Conservation (phyloP, 1,139 yeast genomes). For the Yamadazyma aaseri region DNA sequence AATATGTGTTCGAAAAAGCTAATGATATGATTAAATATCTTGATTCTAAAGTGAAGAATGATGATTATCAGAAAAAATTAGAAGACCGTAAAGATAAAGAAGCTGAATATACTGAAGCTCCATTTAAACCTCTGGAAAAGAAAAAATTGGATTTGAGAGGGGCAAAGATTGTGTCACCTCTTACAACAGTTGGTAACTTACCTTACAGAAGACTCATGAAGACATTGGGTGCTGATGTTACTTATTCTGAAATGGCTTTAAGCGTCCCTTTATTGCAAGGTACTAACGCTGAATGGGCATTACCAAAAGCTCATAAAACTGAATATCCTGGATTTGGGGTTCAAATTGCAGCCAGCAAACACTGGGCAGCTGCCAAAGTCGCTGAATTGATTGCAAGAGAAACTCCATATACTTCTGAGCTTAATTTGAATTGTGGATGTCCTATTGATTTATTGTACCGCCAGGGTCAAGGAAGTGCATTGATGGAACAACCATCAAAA, state of each 20-base stretch:
- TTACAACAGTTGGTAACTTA: slow-evolving; percentile 95
- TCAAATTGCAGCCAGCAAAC: slow-evolving; percentile 88
- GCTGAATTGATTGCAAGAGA: slow-evolving; percentile 71
- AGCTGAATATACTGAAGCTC: slow-evolving; percentile 64
- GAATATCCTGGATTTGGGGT: slow-evolving; percentile 92
- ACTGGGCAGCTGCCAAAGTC: slow-evolving; percentile 92
- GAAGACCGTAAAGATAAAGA: slow-evolving; percentile 31
- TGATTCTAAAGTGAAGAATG: slow-evolving; percentile 45
- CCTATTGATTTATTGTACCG: slow-evolving; percentile 91
- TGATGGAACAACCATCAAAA: slow-evolving; percentile 86
- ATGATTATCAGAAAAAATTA: slow-evolving; percentile 36
- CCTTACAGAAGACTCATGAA: slow-evolving; percentile 95
- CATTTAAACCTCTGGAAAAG: slow-evolving; percentile 81
- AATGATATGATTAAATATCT: slow-evolving; percentile 54
- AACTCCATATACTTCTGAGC: slow-evolving; percentile 61
- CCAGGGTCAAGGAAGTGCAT: slow-evolving; percentile 95
- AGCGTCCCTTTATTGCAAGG: slow-evolving; percentile 86
- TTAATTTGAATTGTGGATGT: slow-evolving; percentile 94
- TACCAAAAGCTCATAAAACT: slow-evolving; percentile 80
- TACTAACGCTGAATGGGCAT: slow-evolving; percentile 94
- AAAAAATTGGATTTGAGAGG: slow-evolving; percentile 62
- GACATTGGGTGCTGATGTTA: slow-evolving; percentile 85
- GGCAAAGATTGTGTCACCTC: slow-evolving; percentile 89
- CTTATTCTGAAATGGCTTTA: slow-evolving; percentile 95
- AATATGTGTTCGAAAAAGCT: slow-evolving; percentile 55